Conservation (phyloP, 495 filamentous ascomycete genomes). For the Penicillium fimorum region DNA sequence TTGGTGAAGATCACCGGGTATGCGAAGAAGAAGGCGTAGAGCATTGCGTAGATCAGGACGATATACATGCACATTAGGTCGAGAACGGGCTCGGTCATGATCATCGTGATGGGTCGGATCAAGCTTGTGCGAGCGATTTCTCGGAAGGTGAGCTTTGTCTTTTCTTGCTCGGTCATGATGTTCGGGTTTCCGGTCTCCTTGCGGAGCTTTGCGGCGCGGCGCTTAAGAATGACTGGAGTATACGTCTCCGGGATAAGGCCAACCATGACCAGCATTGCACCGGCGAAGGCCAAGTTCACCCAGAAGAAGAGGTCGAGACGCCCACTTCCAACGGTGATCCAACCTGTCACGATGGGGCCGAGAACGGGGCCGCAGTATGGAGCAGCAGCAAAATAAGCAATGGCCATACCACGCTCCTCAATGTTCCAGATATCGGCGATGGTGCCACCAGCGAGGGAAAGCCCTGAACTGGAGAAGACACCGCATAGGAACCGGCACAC, state of each 20-base stretch:
- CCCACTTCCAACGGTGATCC: constrained; percentile 50
- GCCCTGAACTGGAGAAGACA: constrained; percentile 57
- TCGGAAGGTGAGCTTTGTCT: constrained; percentile 21
- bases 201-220: constrained; percentile 52
- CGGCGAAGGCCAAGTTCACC: constrained; percentile 32
- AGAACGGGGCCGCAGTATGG: constrained; percentile 55
- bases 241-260: constrained; percentile 62
- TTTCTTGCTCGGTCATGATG: constrained; percentile 51
- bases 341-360: constrained; percentile 59
- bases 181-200: constrained; percentile 58
- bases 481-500: constrained; percentile 58
- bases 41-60: constrained; percentile 63
- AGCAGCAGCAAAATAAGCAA: constrained; percentile 54
- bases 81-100: constrained; percentile 53
- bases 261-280: constrained; percentile 50
- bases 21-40: constrained; percentile 77
- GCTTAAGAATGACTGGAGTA: constrained; percentile 57
- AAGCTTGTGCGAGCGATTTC: constrained; percentile 51
- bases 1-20: constrained; percentile 59
- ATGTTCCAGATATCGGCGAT: constrained; percentile 62
- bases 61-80: constrained; percentile 64
- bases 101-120: constrained; percentile 35
- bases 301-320: constrained; percentile 59
- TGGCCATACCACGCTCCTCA: constrained; percentile 59
- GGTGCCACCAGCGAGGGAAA: constrained; percentile 61